phyloP scores from a whole-genome alignment of 305 asterid genomes.

The Solanum chacoense region DNA sequence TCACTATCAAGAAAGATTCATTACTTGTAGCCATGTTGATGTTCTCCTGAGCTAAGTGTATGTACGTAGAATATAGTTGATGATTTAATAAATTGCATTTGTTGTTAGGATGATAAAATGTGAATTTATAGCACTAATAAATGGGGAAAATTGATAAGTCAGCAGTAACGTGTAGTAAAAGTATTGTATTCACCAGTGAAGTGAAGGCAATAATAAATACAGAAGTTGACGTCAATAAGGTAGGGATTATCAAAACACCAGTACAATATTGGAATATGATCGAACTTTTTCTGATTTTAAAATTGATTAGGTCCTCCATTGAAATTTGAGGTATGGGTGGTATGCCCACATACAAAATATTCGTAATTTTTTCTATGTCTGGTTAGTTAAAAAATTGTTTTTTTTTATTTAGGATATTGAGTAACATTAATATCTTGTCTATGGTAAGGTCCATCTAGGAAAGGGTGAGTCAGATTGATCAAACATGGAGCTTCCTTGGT shows the following conservation, averaged over 20 bases:
- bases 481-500: neutral
- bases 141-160: neutral
- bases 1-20: conserved; percentile 40
- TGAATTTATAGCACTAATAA: neutral
- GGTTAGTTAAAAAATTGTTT: neutral
- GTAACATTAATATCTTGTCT: no score
- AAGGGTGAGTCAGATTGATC: neutral
- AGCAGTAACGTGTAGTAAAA: neutral
- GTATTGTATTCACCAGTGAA: neutral
- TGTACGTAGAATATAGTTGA: neutral
- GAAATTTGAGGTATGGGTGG: neutral
- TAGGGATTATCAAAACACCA: neutral
- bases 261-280: neutral
- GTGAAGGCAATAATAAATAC: neutral
- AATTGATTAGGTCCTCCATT: neutral
- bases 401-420: neutral
- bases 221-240: neutral
- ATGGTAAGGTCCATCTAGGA: neutral
- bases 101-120: neutral
- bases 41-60: neutral
- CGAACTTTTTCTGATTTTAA: neutral
- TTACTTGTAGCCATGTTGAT: neutral
- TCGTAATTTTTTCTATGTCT: neutral
- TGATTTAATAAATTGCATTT: neutral
- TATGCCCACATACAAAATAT: neutral